Conservation (phyloP, 2,329 filamentous ascomycete species). For the Fusarium sp. region DNA sequence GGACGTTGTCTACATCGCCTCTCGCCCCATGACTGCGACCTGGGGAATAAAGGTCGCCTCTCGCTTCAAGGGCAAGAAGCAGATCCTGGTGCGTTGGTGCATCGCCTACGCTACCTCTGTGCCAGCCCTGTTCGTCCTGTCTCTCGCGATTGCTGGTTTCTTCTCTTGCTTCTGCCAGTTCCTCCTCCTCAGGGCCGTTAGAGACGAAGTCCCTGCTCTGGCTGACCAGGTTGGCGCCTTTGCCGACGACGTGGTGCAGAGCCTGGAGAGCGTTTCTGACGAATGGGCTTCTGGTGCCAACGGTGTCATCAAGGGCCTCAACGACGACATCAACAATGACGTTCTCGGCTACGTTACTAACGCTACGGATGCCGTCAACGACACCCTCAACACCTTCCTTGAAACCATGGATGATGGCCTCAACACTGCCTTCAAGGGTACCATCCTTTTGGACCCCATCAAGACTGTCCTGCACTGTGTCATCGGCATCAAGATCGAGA, state of each 20-base stretch:
- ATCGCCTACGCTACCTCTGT: slow-evolving; percentile 87
- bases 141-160: slow-evolving; percentile 80
- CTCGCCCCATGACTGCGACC: slow-evolving; percentile 76
- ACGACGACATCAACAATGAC: slow-evolving; percentile 80
- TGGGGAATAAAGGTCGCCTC: slow-evolving; percentile 74
- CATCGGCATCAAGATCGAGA: slow-evolving; percentile 84
- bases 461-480: slow-evolving; percentile 83
- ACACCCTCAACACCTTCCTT: slow-evolving; percentile 84
- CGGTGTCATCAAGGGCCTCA: slow-evolving; percentile 72
- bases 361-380: slow-evolving; percentile 81
- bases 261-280: slow-evolving; percentile 74
- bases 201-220: slow-evolving; percentile 78
- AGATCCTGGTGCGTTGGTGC: slow-evolving; percentile 80
- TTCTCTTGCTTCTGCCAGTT: slow-evolving; percentile 84
- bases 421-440: slow-evolving; percentile 80
- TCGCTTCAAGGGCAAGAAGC: slow-evolving; percentile 68
- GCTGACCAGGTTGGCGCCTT: slow-evolving; percentile 78
- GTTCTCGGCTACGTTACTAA: slow-evolving; percentile 88
- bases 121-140: slow-evolving; percentile 84
- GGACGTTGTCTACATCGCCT: slow-evolving; percentile 88
- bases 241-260: slow-evolving; percentile 76
- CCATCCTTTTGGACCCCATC: slow-evolving; percentile 79
- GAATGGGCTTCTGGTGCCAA: slow-evolving; percentile 82
- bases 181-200: slow-evolving; percentile 74
- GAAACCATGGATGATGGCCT: slow-evolving; percentile 77